Evolutionary conservation across 495 filamentous ascomycete genomes (phyloP).

Genomic region (Aspergillus cristatus): DNA sequence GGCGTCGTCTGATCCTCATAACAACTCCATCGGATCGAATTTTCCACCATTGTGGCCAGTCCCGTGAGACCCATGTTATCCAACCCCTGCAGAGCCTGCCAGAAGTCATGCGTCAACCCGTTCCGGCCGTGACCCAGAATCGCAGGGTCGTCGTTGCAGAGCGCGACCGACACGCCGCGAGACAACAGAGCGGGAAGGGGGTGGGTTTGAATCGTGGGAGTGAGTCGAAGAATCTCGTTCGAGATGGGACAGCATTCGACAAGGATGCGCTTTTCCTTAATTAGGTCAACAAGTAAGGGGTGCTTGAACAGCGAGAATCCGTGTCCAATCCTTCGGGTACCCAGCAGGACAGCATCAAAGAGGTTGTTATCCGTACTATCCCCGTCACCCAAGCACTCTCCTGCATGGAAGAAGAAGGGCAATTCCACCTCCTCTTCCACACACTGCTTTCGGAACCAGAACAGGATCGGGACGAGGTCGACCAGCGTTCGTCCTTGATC

Average conservation of each 20-base stretch:
- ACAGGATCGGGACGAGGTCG: slow-evolving; percentile 71
- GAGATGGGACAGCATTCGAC: slow-evolving; percentile 82
- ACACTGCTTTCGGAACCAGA: slow-evolving; percentile 88
- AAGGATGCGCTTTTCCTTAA: slow-evolving; percentile 80
- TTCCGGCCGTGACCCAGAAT: slow-evolving; percentile 68
- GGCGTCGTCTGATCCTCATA: slow-evolving; percentile 67
- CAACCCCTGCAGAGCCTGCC: slow-evolving; percentile 81
- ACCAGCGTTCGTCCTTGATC: slow-evolving; percentile 63
- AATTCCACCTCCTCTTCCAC: slow-evolving; percentile 68
- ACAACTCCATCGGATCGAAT: slow-evolving; percentile 81
- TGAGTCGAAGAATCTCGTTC: slow-evolving; percentile 73
- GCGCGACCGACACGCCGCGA: slow-evolving; percentile 54
- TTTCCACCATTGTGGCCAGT: slow-evolving; percentile 79
- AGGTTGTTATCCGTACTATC: slow-evolving; percentile 71
- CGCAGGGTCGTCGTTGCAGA: slow-evolving; percentile 82
- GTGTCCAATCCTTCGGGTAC: slow-evolving; percentile 81
- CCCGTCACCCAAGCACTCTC: slow-evolving; percentile 73
- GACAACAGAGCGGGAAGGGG: slow-evolving; percentile 78
- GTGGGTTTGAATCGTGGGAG: slow-evolving; percentile 65
- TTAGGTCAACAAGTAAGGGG: slow-evolving; percentile 75
- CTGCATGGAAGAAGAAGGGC: slow-evolving; percentile 95
- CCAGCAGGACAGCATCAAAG: slow-evolving; percentile 82
- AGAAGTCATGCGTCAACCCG: slow-evolving; percentile 81
- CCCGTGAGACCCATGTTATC: slow-evolving; percentile 65
- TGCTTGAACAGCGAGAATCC: slow-evolving; percentile 86